Base-by-base conservation (phyloP, 2,329 filamentous ascomycete species). In the Lojkania enalia region DNA sequence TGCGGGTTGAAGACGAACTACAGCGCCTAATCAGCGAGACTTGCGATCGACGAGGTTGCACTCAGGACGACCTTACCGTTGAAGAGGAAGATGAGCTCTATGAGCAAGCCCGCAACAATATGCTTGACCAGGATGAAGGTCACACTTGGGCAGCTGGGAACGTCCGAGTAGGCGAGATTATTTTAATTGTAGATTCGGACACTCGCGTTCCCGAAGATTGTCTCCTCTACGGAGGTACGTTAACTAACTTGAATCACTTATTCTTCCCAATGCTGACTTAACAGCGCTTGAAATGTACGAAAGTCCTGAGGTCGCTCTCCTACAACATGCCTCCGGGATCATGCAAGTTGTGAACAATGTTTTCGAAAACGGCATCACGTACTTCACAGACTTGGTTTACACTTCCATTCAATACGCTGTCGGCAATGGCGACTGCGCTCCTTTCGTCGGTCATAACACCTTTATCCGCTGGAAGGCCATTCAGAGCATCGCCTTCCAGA, bases 121-220 rank as follows among this genome's bases (percentile, higher is more conserved):
- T 51, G 35, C 81, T 86, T 13, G 77, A 90, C 30, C 80, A 84
- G 41, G 82, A 74, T 42, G 69, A 87, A 49, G 84, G 85, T 23
- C 81, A 84, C 16, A 87, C 86, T n/a, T 88, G 85, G 85, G 88
- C 88, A 21, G 87, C 88, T 61, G 88, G 88, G 48, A 90, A 94
- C 69, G 84, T 95, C 54, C 87, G 88, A 39, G 74, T 94, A 21
- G 88, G 88, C 46, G 88, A 94, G 70, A 90, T 89, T 65, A 87
- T 90, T 49, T 72, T 87, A 27, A 74, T 90, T 49, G 86, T 58
- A 7, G 55, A 61, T 35, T 53, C 54, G 29, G 51, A 53, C 15
- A 51, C 46, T 19, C 51, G 55, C 35, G 57, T 60, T 15, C 87
- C 87, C 1, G 74, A 79, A 39, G 87, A n/a, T 27, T 9, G n/a